Conservation (phyloP, 176 grass and related monocot genomes). For the Pontederia paniculata region DNA sequence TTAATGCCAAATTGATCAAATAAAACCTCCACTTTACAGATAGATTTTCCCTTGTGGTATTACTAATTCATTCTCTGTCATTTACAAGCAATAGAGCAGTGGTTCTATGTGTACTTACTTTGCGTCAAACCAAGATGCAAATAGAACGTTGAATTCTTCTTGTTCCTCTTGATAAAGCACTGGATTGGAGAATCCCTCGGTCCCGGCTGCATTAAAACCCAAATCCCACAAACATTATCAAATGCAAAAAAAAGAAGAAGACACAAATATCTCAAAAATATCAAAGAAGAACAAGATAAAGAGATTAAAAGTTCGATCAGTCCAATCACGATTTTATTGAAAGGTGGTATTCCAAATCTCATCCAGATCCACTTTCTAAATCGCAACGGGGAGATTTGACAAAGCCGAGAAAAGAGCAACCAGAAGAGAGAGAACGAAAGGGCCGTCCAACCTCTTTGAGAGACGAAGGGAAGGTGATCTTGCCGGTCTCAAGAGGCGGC, state of each 20-base stretch:
- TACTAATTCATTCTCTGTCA: not conserved
- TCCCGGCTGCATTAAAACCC: slow-evolving; percentile 39
- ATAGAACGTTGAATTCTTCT: slow-evolving; percentile 71
- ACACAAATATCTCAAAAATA: too few species aligned
- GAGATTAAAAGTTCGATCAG: too few species aligned
- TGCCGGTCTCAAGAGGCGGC: slow-evolving; percentile 54
- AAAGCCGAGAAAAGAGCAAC: too few species aligned
- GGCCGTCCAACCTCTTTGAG: slow-evolving; percentile 59
- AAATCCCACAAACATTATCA: slow-evolving; percentile 9
- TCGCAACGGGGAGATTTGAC: too few species aligned
- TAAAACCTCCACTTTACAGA: too few species aligned
- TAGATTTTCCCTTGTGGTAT: too few species aligned
- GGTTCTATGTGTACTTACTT: slow-evolving; percentile 30
- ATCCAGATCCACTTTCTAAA: too few species aligned
- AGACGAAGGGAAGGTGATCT: slow-evolving; percentile 85
- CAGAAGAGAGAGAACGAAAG: not conserved
- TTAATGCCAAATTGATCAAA: too few species aligned
- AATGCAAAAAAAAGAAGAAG: not conserved
- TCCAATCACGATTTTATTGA: not conserved
- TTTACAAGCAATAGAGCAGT: not conserved
- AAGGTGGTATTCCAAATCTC: not conserved
- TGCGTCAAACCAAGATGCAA: slow-evolving; percentile 68
- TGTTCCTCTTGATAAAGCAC: slow-evolving; percentile 90
- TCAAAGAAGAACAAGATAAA: not conserved
- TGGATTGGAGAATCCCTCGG: slow-evolving; percentile 70